Base-by-base conservation (phyloP, 768 basidiomycete genomes). In the Coprinopsis sp. region DNA sequence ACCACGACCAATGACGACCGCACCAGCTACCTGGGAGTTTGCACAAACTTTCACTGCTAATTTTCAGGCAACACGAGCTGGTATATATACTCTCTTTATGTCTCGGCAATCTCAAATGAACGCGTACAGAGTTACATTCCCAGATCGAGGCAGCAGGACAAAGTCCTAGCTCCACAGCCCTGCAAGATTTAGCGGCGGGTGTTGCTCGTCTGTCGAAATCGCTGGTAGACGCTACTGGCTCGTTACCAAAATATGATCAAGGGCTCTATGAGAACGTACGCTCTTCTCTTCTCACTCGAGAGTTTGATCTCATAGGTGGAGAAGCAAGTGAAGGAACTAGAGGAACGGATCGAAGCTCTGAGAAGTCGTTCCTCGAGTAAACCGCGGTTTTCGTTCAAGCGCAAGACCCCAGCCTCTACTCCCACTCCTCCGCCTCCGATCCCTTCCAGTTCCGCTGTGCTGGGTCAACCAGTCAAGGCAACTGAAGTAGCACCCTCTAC, bases 191-290 rank as follows among this genome's bases (percentile, higher is more conserved):
- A 6, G 65, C 79, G 3, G 50, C 67, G 7, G 76, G 78, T 33
- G 61, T 84, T 16, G 74, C 81, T 3, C 78, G 75, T 49, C 61
- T 88, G 34, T 70, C 78, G 34, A 90, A 82, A 55, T 69, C 68
- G 19, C 70, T 91, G 14, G 68, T 72, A 5, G 84, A 82, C 58
- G 86, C 82, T 4, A 79, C 77, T 7, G 73, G 74, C 6, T 78
- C 74, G 47, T 65, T 91, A 36, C 83, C 87, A 3, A 68, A 74
- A 30, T 88, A 87, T 57, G 86, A 89, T 61, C 87, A 85, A 57
- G 74, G 82, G 44, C 82, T 81, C 56, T 84, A 74, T 57, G 84
- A 85, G 60, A 64, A 69, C 55, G 87, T 88, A 54, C 44, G 80
- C 68, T 44, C 11, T 33, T 24, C 16, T n/a, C 30, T 18, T 16